Evolutionary conservation across 345 rosid species (phyloP).

Genomic region (Eucalyptus leucophloia): DNA sequence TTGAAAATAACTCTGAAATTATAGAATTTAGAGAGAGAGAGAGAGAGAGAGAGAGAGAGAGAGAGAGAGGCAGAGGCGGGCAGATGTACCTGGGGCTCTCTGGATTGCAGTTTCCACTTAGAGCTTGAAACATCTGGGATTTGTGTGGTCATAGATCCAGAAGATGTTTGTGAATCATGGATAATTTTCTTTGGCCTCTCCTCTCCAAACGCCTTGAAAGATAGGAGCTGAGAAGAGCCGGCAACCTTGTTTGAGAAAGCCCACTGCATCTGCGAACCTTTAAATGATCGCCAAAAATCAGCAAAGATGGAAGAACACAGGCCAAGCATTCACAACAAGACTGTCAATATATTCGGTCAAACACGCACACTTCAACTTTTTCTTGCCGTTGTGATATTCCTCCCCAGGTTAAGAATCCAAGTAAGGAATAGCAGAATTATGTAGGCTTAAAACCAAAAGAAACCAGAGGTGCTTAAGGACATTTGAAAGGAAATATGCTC

Average conservation of each 20-base stretch:
- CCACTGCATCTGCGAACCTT: slow-evolving; percentile 15
- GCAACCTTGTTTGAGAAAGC: slow-evolving; percentile 29
- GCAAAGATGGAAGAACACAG: neutral
- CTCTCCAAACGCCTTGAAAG: slow-evolving; percentile 48
- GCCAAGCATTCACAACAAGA: neutral
- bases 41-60: neutral
- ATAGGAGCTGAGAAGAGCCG: slow-evolving; percentile 22
- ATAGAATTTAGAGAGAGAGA: neutral
- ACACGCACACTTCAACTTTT: neutral
- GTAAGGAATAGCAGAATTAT: neutral
- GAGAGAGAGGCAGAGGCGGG: neutral
- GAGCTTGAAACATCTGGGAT: neutral
- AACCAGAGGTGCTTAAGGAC: neutral
- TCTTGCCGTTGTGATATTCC: neutral
- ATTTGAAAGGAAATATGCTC: neutral
- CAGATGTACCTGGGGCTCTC: neutral
- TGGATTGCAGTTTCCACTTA: neutral
- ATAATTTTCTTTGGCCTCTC: slow-evolving; percentile 38
- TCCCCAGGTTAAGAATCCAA: neutral
- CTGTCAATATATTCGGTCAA: neutral
- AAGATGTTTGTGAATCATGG: slow-evolving; percentile 27
- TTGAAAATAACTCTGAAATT: neutral
- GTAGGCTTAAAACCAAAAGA: neutral
- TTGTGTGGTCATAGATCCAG: slow-evolving; percentile 8
- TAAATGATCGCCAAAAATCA: neutral